Evolutionary conservation across 2,329 filamentous ascomycete genomes (phyloP).

Genomic region (Colletotrichum noveboracense): DNA sequence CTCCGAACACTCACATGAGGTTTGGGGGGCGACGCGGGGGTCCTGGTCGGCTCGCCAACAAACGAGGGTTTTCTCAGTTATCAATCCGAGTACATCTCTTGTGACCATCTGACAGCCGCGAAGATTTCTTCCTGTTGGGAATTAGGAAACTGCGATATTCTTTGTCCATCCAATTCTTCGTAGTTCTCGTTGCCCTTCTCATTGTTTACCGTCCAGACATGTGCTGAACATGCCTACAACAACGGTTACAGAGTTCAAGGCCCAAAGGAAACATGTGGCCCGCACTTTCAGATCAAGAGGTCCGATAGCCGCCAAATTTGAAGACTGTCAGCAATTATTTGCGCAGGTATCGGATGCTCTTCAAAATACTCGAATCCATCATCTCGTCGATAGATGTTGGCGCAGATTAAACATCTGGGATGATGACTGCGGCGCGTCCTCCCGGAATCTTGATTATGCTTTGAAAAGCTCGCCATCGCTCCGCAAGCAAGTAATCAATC

Average conservation of each 20-base stretch:
- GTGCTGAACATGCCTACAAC: too few relatives aligned
- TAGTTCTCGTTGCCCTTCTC: fast-evolving
- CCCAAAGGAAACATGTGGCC: not conserved
- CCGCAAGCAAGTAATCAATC: not conserved
- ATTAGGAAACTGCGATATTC: too few relatives aligned
- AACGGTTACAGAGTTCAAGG: not conserved
- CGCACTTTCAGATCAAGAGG: not conserved
- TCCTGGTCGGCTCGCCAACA: fast-evolving
- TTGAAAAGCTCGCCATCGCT: not conserved
- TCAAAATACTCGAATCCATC: not conserved
- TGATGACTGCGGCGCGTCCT: not conserved
- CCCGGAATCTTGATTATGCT: not conserved
- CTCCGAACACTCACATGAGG: too few relatives aligned
- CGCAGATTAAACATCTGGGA: not conserved
- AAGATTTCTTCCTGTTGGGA: too few relatives aligned
- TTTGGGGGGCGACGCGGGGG: too few relatives aligned
- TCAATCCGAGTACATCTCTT: fast-evolving
- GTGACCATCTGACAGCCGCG: too few relatives aligned
- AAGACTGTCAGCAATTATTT: not conserved
- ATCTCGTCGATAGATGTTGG: not conserved
- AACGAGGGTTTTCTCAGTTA: too few relatives aligned
- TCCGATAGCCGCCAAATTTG: not conserved
- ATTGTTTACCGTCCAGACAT: too few relatives aligned
- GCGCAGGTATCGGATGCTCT: not conserved
- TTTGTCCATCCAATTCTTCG: too few relatives aligned